Conservation (phyloP, 345 rosid genomes). For the Eucalyptus marginata region DNA sequence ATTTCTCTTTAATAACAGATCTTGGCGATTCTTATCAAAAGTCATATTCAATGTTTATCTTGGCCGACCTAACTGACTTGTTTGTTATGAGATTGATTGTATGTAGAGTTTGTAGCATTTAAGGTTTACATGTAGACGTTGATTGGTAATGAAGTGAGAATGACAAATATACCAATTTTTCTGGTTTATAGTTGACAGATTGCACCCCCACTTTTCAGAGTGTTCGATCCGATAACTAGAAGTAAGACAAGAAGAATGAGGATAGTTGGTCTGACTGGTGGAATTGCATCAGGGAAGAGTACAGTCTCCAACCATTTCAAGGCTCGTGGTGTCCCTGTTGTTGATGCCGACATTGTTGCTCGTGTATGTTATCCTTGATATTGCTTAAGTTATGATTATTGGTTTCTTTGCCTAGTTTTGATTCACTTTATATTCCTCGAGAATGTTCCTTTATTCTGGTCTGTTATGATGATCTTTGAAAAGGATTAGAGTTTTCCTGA, state of each 20-base stretch:
- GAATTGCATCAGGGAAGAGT: conserved; percentile 89
- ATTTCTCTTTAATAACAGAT: neutral
- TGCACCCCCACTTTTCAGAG: neutral
- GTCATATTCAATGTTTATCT: neutral
- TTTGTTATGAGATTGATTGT: neutral
- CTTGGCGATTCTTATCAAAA: neutral
- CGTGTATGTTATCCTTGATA: conserved; percentile 25
- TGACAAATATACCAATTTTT: neutral
- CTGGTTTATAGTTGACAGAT: neutral
- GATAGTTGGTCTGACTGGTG: conserved; percentile 80
- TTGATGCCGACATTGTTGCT: conserved; percentile 76
- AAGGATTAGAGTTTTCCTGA: neutral
- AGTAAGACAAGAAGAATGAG: conserved; percentile 32
- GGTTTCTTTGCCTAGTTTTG: neutral
- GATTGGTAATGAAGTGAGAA: neutral
- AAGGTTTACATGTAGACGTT: neutral
- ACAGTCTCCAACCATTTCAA: conserved; percentile 77
- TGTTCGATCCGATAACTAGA: neutral
- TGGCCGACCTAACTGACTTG: neutral
- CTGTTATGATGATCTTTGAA: neutral
- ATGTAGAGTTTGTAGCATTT: neutral
- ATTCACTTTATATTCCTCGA: neutral
- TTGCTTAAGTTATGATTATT: neutral
- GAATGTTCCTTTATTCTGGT: neutral
- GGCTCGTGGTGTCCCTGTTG: conserved; percentile 55